Conservation (phyloP, 345 rosid genomes). For the Triadica sebifera region DNA sequence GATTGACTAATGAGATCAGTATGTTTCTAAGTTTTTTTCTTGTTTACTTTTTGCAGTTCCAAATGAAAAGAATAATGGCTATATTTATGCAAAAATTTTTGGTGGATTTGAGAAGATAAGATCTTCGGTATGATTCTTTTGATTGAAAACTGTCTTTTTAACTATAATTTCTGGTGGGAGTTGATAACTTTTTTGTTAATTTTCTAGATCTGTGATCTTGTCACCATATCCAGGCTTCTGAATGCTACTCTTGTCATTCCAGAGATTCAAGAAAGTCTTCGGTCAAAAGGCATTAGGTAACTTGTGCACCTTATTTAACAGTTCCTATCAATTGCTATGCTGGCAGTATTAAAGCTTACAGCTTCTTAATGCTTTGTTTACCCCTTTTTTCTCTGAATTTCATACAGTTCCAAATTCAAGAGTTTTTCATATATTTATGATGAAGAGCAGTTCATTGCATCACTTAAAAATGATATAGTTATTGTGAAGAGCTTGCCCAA, state of each 20-base stretch:
- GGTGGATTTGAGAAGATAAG: constrained; percentile 94
- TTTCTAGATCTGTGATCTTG: constrained; percentile 99
- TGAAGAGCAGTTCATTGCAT: constrained; percentile 87
- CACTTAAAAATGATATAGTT: constrained; percentile 77
- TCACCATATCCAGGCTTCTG: constrained; percentile 97
- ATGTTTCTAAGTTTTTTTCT: background rate
- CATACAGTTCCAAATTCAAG: constrained; percentile 72
- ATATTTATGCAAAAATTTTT: constrained; percentile 85
- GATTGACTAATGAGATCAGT: background rate
- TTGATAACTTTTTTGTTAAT: constrained; percentile 44
- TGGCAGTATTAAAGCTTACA: constrained; percentile 5
- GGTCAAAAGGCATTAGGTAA: constrained; percentile 88
- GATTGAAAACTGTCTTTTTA: background rate
- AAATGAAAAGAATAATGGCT: constrained; percentile 52
- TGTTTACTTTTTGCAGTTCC: constrained; percentile 48
- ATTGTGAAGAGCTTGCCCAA: constrained; percentile 73
- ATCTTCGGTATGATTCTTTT: constrained; percentile 64
- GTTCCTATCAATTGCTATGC: constrained; percentile 9
- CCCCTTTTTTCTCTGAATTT: constrained; percentile 10
- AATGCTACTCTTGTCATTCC: constrained; percentile 99
- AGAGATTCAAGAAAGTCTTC: constrained; percentile 92
- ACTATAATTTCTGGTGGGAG: constrained; percentile 14
- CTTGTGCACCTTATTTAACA: constrained; percentile 17
- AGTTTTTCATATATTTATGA: constrained; percentile 94
- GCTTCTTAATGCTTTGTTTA: background rate